Conservation (phyloP, 495 filamentous ascomycete genomes). For the Cenococcum geophilum region DNA sequence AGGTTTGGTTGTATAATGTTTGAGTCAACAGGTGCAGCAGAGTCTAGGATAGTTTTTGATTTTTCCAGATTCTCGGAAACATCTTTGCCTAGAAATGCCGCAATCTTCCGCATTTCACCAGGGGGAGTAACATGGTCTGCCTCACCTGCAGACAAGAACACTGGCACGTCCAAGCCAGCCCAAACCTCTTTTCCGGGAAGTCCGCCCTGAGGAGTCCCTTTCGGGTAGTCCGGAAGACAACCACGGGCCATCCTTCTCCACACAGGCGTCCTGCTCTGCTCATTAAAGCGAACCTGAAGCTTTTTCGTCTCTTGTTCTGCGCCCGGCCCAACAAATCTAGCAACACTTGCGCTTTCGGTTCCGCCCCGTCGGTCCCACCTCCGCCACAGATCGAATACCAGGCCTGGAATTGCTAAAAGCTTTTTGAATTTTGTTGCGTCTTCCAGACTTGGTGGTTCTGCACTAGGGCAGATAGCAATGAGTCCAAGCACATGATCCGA, state of each 20-base stretch:
- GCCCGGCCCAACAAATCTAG: slow-evolving; percentile 66
- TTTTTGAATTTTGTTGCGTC: slow-evolving; percentile 46
- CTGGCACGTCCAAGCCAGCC: slow-evolving; percentile 63
- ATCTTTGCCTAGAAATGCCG: slow-evolving; percentile 48
- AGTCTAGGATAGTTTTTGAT: slow-evolving; percentile 42
- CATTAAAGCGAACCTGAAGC: slow-evolving; percentile 77
- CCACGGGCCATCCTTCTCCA: slow-evolving; percentile 83
- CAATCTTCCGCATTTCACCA: slow-evolving; percentile 64
- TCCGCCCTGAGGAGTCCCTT: slow-evolving; percentile 51
- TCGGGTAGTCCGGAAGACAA: slow-evolving; percentile 50
- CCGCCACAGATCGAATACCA: slow-evolving; percentile 71
- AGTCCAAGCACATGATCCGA: slow-evolving; percentile 65
- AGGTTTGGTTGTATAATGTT: background rate
- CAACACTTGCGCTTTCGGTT: slow-evolving; percentile 66
- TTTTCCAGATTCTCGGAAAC: slow-evolving; percentile 32
- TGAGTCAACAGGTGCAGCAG: slow-evolving; percentile 42
- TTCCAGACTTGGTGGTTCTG: slow-evolving; percentile 52
- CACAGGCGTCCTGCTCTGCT: slow-evolving; percentile 70
- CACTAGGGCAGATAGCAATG: slow-evolving; percentile 71
- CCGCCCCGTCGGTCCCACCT: slow-evolving; percentile 79
- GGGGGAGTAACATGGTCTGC: slow-evolving; percentile 68
- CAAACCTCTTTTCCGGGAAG: slow-evolving; percentile 66
- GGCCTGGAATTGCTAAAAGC: slow-evolving; percentile 59
- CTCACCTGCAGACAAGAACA: slow-evolving; percentile 73
- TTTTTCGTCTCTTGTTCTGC: slow-evolving; percentile 69